phyloP scores from a whole-genome alignment of 768 basidiomycete genomes.

The Gloeopeniophorella convolvens region DNA sequence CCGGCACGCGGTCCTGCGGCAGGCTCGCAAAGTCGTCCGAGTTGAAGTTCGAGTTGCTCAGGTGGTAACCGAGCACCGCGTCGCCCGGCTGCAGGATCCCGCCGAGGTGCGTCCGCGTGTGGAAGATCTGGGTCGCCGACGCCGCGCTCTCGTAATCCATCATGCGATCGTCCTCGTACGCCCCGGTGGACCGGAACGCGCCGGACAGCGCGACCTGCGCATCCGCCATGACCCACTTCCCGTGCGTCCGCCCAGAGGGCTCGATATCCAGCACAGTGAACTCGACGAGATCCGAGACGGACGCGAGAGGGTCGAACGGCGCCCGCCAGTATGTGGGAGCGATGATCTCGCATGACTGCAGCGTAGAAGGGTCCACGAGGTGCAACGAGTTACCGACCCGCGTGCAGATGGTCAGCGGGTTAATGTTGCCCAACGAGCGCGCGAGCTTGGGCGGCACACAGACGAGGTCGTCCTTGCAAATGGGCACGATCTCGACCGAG shows the following conservation, averaged over 20 bases:
- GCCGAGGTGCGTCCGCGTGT: constrained; percentile 95
- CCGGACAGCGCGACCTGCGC: constrained; percentile 86
- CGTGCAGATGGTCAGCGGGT: constrained; percentile 78
- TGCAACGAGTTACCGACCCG: constrained; percentile 91
- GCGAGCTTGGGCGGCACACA: constrained; percentile 83
- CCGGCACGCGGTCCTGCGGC: constrained; percentile 64
- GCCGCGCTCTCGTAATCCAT: constrained; percentile 59
- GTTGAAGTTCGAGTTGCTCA: constrained; percentile 90
- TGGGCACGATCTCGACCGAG: constrained; percentile 93
- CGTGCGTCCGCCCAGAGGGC: constrained; percentile 61
- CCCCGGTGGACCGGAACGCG: constrained; percentile 57
- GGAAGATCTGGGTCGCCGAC: constrained; percentile 71
- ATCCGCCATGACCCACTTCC: constrained; percentile 79
- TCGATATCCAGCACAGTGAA: constrained; percentile 95
- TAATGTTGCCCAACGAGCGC: constrained; percentile 79
- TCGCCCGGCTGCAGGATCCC: constrained; percentile 93
- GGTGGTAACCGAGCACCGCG: constrained; percentile 84
- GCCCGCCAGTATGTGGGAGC: constrained; percentile 84
- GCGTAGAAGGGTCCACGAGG: constrained; percentile 81
- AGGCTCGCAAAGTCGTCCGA: constrained; percentile 75
- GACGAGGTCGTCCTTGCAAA: constrained; percentile 97
- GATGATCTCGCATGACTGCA: constrained; percentile 77
- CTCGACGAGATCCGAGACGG: constrained; percentile 80
- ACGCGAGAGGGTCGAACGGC: constrained; percentile 81
- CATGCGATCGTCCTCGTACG: constrained; percentile 34